phyloP scores from a whole-genome alignment of 495 filamentous ascomycete species.

The Podospora bellae-mahoneyi region DNA sequence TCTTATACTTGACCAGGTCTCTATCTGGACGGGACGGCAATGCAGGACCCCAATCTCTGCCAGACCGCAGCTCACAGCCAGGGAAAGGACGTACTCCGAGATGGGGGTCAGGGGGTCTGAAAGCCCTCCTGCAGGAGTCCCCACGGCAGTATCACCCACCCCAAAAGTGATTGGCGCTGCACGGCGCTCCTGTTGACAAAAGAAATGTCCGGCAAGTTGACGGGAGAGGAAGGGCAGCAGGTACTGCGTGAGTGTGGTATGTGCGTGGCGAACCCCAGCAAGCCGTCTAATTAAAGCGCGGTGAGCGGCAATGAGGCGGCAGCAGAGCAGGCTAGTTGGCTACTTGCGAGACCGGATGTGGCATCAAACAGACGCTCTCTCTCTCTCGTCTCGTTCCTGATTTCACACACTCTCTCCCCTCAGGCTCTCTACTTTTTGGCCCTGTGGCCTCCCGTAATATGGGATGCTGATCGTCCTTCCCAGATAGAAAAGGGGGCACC shows the following conservation, averaged over 20 bases:
- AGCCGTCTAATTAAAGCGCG: conserved; percentile 28
- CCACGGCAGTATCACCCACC: conserved; percentile 32
- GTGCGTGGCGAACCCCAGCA: conserved; percentile 23
- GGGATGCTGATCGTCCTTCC: conserved; percentile 28
- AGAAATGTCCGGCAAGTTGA: conserved; percentile 21
- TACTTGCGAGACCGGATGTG: conserved; percentile 21
- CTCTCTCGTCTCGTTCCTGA: not conserved
- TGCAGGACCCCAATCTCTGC: conserved; percentile 39
- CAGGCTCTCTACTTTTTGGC: not conserved
- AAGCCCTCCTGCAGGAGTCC: conserved; percentile 14
- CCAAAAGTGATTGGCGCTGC: conserved; percentile 32
- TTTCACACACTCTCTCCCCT: not conserved
- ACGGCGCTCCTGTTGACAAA: conserved; percentile 22
- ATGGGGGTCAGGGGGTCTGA: conserved; percentile 26
- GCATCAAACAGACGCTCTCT: conserved; percentile 22
- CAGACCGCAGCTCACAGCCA: conserved; percentile 22
- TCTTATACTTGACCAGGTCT: conserved; percentile 43
- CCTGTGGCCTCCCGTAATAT: conserved; percentile 35
- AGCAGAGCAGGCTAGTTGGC: conserved; percentile 14
- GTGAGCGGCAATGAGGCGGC: conserved; percentile 22
- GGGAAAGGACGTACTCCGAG: conserved; percentile 17
- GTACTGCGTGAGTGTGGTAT: conserved; percentile 1
- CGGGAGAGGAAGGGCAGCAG: conserved; percentile 11
- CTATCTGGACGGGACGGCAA: conserved; percentile 23
- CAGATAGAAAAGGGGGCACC: conserved; percentile 11